Base-by-base conservation (phyloP, 139 green algal genomes). In the Pleodorina starrii region DNA sequence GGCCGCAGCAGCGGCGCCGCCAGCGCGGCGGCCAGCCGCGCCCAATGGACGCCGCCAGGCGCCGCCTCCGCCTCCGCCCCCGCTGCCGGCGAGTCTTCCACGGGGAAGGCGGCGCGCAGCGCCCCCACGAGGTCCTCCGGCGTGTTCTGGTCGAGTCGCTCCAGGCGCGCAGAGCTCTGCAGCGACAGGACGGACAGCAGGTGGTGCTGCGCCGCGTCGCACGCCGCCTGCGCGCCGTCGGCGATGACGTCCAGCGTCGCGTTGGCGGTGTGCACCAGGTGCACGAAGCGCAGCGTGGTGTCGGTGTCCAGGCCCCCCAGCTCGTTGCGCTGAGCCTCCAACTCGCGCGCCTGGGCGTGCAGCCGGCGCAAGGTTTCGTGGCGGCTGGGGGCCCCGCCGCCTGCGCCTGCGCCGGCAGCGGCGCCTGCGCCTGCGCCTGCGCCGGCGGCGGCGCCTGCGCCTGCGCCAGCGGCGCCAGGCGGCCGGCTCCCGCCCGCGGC, bases 141-240 rank as follows among this genome's bases (percentile, higher is more conserved):
- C 9, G 57, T 44, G 23, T 25, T 36, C 38, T 73, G 77, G 14
- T 57, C 57, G 25, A 57, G 21, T 7, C 79, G 54, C 54, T 76
- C 40, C 10, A 86, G 23, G 5, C 27, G 38, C 5, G 0, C 10
- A 0, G 57, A 44, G 27, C 38, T 17, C 42, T 86, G 57, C 40
- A 76, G 38, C 40, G 42, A 21, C 6, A 14, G 14, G 40, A 43
- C 57, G 0, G 57, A 40, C 23, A 86, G 57, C n/a, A 21, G 7
- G 79, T 43, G 6, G 25, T 76, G 79, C 38, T 76, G 79, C 12
- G 29, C 54, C 0, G 79, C 79, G 38, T 86, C 79, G 79, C 79
- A 40, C 5, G 79, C 79, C 19, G 79, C 57, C 57, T 54, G 44
- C 46, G 25, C 57, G 29, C 51, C 51, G 12, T 74, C 57, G 5